Percentiles rank a stretch among this genome's conserved stretches.
phyloP scores from a whole-genome alignment of 352 stramenopile genomes.

The Blastocystis sp. region DNA sequence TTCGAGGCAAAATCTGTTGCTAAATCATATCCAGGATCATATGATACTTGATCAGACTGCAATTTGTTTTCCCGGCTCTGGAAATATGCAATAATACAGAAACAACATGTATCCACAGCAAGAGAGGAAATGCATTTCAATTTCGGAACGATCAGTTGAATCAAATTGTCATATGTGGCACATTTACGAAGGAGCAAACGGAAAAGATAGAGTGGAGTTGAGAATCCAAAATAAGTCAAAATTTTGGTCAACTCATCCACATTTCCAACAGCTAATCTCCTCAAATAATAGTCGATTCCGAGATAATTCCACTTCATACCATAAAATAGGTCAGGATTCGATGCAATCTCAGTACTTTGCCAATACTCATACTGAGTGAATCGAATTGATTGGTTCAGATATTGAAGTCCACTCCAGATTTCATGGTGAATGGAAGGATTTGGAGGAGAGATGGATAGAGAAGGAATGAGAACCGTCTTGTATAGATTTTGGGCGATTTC shows the following conservation, averaged over 20 bases:
- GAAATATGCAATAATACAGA: constrained; percentile 35
- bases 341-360: background rate
- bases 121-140: constrained; percentile 15
- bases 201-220: constrained; percentile 33
- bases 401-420: constrained; percentile 16
- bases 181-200: constrained; percentile 30
- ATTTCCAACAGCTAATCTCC: background rate
- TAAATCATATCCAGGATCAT: background rate
- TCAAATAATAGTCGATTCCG: constrained; percentile 22
- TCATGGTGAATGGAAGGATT: constrained; percentile 10
- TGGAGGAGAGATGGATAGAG: background rate
- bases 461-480: background rate
- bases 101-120: background rate
- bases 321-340: constrained; percentile 11
- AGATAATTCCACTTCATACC: constrained; percentile 40
- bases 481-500: background rate
- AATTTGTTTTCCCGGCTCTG: background rate
- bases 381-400: background rate
- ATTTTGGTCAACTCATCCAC: constrained; percentile 34
- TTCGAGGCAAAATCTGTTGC: background rate
- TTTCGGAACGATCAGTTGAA: constrained; percentile 4
- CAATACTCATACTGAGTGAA: constrained; percentile 22
- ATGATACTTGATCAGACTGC: background rate
- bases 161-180: constrained; percentile 47
- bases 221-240: constrained; percentile 17